These are phyloP conservation scores for Diaporthe longicolla DNA, from an alignment of 2,329 filamentous ascomycete species.

Conservation along the genomic window DNA sequence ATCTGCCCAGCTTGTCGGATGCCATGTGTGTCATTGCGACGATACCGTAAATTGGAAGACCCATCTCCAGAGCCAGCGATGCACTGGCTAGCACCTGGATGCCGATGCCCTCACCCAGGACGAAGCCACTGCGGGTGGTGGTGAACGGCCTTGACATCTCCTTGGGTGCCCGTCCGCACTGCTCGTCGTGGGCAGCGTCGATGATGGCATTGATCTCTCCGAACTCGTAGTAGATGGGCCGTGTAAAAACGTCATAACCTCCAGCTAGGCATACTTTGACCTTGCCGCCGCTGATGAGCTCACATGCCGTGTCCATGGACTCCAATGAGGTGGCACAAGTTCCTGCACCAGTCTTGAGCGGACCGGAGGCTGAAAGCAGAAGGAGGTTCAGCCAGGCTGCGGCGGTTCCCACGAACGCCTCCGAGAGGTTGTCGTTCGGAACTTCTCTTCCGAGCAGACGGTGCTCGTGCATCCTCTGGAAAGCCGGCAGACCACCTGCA, in stretches of 20 bases:
- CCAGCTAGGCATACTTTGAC: conserved; percentile 53
- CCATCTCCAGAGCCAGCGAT: conserved; percentile 53
- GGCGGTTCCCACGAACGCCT: conserved; percentile 54
- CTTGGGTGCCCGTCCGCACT: conserved; percentile 48
- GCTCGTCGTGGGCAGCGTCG: conserved; percentile 49
- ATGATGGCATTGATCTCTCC: conserved; percentile 55
- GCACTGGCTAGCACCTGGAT: conserved; percentile 54
- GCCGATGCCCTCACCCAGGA: conserved; percentile 54
- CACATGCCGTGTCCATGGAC: conserved; percentile 53
- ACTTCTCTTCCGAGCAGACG: conserved; percentile 50
- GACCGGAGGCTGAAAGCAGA: conserved; percentile 52
- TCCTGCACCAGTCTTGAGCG: conserved; percentile 54
- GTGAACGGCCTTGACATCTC: conserved; percentile 55
- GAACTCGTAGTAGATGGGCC: conserved; percentile 51
- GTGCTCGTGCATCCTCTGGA: conserved; percentile 50
- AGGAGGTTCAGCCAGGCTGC: conserved; percentile 59
- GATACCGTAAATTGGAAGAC: conserved; percentile 53
- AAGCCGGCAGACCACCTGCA: conserved; percentile 48
- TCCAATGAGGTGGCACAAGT: conserved; percentile 57
- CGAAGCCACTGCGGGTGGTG: conserved; percentile 52
- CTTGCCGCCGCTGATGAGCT: conserved; percentile 50
- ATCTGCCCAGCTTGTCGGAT: conserved; percentile 53
- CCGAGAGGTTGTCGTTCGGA: conserved; percentile 53
- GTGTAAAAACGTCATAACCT: conserved; percentile 52
- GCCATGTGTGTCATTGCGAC: conserved; percentile 53